These are phyloP conservation scores for Rhizopogon rudus DNA, from an alignment of 768 basidiomycete species.

Conservation along the genomic window DNA sequence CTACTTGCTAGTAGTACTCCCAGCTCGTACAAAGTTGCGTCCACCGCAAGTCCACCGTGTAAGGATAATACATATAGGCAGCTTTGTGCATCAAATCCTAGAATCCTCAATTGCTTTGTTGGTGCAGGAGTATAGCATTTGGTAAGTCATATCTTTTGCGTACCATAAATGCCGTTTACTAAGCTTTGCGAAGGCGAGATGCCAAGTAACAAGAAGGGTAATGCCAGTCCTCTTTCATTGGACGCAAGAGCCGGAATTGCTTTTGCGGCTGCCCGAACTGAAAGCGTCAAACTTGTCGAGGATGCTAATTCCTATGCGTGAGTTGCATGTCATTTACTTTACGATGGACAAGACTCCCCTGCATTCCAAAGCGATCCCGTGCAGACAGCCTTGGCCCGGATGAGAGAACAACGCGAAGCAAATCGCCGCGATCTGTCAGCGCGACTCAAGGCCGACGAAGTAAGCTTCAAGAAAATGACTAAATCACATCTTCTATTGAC, in stretches of 20 bases:
- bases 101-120: too few relatives aligned
- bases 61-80: too few relatives aligned
- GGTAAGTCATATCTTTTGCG: not conserved
- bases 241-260: constrained; percentile 12
- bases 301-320: constrained; percentile 27
- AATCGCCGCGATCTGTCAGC: not conserved
- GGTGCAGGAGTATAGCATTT: too few relatives aligned
- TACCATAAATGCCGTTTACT: not conserved
- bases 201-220: not conserved
- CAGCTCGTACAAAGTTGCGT: too few relatives aligned
- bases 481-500: constrained; percentile 1
- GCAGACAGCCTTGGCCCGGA: constrained; percentile 13
- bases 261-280: constrained; percentile 13
- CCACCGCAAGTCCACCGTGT: too few relatives aligned
- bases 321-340: constrained; percentile 4
- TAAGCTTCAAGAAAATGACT: not conserved
- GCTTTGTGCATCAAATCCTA: too few relatives aligned
- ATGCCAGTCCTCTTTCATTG: constrained; percentile 6
- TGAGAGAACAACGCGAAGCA: constrained; percentile 18
- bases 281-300: constrained; percentile 6
- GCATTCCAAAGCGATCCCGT: constrained; percentile 14
- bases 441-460: not conserved
- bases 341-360: not conserved
- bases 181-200: not conserved
- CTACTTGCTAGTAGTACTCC: too few relatives aligned